Evolutionary conservation across 305 asterid genomes (phyloP), one percentile per base, ranked within the genome.

Genomic region (Fraxinus albicans): DNA sequence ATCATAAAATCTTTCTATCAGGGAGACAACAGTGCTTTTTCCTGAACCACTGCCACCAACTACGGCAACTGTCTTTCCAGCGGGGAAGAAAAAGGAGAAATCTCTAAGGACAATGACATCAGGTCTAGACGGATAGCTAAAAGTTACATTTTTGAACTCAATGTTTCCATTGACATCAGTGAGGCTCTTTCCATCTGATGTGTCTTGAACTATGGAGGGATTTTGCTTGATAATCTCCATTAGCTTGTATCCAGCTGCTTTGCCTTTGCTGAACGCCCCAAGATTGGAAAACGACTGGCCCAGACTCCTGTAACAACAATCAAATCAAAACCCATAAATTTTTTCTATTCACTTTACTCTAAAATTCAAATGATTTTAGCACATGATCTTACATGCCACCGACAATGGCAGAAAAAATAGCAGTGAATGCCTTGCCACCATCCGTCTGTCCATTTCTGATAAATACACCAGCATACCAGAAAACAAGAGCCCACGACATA

Each of bases 31-130:
- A 0, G 99, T 96, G 91, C 98, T 96, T 90, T 96, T 96, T 75
- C 99, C 99, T 0, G 99, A 96, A 77, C 99, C 99, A 80, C 98
- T 97, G 72, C 99, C 99, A 47, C 99, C 99, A 42, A 97, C 99
- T 25, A 97, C 98, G 3, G 99, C 99, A 75, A 94, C 93, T 0
- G 98, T 97, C 85, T 95, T 97, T 55, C 98, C 99, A n/a, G 99
- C 99, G 25, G 98, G 98, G 84, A 97, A 97, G 91, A 91, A 91
- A 84, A 95, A 93, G 81, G 97, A 94, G 86, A 97, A 97, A 83
- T 94, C 92, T 88, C 98, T 78, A 83, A 97, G 95, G 88, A 97
- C 92, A 77, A 95, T 81, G 70, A 95, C 98, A 87, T 97, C 99
- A 19, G 99, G 98, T 84, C 99, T 86, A 15, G 99, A 97, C 0